phyloP scores from a whole-genome alignment of 2,329 filamentous ascomycete species.

The Xylariaceae sp. region DNA sequence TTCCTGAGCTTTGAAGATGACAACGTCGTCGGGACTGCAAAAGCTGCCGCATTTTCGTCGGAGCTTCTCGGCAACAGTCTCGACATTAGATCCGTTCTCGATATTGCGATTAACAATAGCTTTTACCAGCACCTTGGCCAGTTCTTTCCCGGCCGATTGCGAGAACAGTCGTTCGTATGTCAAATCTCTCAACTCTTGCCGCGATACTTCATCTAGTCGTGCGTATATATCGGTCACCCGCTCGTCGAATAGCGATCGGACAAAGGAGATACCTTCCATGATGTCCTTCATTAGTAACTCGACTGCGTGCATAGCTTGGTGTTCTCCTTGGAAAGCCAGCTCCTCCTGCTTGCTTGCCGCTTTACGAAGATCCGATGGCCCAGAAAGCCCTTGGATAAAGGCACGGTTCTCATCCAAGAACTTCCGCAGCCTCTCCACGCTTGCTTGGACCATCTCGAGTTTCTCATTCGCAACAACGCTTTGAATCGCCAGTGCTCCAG shows the following conservation, averaged over 20 bases:
- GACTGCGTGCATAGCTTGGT: constrained; percentile 84
- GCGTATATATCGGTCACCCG: constrained; percentile 82
- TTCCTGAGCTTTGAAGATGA: constrained; percentile 98
- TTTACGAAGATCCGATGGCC: constrained; percentile 76
- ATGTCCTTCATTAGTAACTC: constrained; percentile 84
- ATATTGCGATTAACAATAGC: constrained; percentile 98
- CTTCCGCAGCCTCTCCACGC: constrained; percentile 70
- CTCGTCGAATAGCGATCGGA: constrained; percentile 92
- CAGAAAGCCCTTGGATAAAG: constrained; percentile 91
- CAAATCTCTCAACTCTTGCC: constrained; percentile 66
- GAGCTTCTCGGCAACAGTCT: constrained; percentile 93
- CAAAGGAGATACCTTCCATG: constrained; percentile 94
- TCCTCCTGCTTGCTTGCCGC: constrained; percentile 83
- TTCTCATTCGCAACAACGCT: constrained; percentile 66
- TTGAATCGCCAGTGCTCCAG: constrained; percentile 58
- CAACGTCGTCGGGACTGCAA: constrained; percentile 93
- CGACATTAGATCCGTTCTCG: constrained; percentile 92
- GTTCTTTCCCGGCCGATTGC: constrained; percentile 70
- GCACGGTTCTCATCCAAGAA: constrained; percentile 86
- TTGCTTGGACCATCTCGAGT: constrained; percentile 72
- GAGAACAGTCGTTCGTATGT: constrained; percentile 90
- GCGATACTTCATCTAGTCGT: constrained; percentile 66
- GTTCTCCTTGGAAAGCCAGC: constrained; percentile 86
- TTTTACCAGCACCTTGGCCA: constrained; percentile 93
- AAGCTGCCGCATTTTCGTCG: constrained; percentile 91